Evolutionary conservation across 2,329 filamentous ascomycete genomes (phyloP), one percentile per base, ranked within the genome.

Genomic region (Bretziella fagacearum): DNA sequence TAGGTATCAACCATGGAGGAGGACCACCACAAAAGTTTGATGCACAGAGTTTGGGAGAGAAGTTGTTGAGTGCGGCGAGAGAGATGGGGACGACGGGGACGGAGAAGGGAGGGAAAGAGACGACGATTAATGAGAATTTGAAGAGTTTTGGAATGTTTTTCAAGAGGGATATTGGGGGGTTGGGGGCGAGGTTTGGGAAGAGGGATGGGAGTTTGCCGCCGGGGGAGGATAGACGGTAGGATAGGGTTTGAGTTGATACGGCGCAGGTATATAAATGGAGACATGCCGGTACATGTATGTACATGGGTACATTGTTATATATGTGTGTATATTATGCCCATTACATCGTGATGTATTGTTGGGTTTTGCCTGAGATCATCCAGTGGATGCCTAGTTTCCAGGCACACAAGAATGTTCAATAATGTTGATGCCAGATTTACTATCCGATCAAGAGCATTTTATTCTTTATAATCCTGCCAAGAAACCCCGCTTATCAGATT

Each of bases 111-210:
- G 81, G 75, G 46, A 60, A 62, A 15, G 53, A 59, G 5, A 75
- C 74, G 6, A 84, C 81, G 45, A 74, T 95, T 53, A 93, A 95
- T 59, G 87, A 93, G 63, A 95, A 95, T 62, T 60, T 96, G 62
- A 87, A 85, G 65, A 94, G 85, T 60, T 84, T 98, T 63, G 89
- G 89, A 20, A 95, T 93, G 63, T 95, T 96, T 65, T 96, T 96
- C 67, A 78, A 81, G 52, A 70, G 89, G 53, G 89, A 95, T 65
- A 79, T 89, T 53, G 82, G 83, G 25, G 76, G 79, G 2, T 72
- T 89, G 53, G 80, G 82, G 2, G 75, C 74, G 8, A 66, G 81
- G 53, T 87, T 87, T 60, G 82, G 81, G 40, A 78, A 74, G 62
- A 62, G 73, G 44, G 70, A 73, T 48, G 63, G 63, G 1, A 68